Conservation (phyloP, 116 monocot species). For the Zostera marina region DNA sequence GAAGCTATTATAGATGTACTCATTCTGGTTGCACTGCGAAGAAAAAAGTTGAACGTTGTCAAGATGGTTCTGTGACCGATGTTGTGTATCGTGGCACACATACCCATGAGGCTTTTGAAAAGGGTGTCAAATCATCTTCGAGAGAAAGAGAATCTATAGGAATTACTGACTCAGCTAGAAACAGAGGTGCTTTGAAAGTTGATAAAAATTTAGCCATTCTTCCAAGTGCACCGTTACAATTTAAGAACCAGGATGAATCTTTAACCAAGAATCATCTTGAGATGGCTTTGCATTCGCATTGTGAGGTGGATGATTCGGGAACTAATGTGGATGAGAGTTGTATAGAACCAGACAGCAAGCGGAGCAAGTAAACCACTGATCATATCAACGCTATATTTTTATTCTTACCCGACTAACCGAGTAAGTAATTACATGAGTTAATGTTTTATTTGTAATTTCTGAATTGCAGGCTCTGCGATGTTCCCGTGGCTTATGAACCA, state of each 20-base stretch:
- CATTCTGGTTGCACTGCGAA: constrained; percentile 54
- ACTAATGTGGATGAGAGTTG: constrained; percentile 24
- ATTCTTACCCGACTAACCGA: too few species aligned
- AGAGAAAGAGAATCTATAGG: constrained; percentile 27
- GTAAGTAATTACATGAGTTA: not conserved
- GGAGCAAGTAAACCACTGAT: constrained; percentile 26
- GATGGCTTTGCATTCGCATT: constrained; percentile 50
- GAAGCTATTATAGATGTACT: constrained; percentile 94
- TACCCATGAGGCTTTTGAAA: constrained; percentile 73
- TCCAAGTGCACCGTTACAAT: constrained; percentile 8
- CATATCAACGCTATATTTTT: not conserved
- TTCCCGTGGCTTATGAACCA: constrained; percentile 4
- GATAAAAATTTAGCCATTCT: constrained; percentile 1
- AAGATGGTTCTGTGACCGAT: constrained; percentile 64
- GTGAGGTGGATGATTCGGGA: constrained; percentile 42
- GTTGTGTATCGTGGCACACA: constrained; percentile 56
- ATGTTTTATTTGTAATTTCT: not conserved
- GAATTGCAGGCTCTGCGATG: constrained; percentile 5
- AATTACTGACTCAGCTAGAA: not conserved
- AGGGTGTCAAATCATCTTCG: constrained; percentile 12
- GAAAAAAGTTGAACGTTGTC: constrained; percentile 80
- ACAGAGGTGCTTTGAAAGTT: constrained; percentile 15
- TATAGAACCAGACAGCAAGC: constrained; percentile 49
- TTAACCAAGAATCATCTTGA: constrained; percentile 28
- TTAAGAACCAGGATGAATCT: constrained; percentile 8